Base-by-base conservation (phyloP, 2,329 filamentous ascomycete species). In the Pseudocercospora fuligena region DNA sequence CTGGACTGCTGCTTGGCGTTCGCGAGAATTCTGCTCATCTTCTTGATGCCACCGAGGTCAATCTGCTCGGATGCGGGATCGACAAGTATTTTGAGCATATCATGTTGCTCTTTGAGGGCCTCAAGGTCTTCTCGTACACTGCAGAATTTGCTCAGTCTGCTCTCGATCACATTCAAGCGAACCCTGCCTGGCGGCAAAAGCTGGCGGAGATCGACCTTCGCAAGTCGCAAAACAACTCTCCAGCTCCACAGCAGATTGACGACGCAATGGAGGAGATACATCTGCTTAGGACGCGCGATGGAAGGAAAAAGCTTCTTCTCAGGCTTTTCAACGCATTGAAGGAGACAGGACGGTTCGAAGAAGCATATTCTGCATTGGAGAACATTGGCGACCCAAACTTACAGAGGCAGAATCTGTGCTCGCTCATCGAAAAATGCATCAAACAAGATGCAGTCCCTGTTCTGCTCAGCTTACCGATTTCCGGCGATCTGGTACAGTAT, bases 71-170 rank as follows among this genome's bases (percentile, higher is more conserved):
- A 75, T 87, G 88, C 64, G 95, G 94, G 1, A 84, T 94, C 47
- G 87, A 92, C 5, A 89, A 87, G 69, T 99, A 97, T 80, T 96
- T 96, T 78, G 88, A 90, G 49, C 95, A 99, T 77, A 87, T 98
- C 60, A 87, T 94, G 12, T 85, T 88, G 21, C 84, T 99, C 1
- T 98, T 92, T 75, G 94, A 97, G 77, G 87, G 87, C 72, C 86
- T 88, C 51, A 91, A 90, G 72, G 89, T 90, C 0, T 92, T 92
- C 78, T 91, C 92, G 1, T 92, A 91, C 74, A 92, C 96, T 47
- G 87, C 93, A 5, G 92, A 97, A 71, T 97, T 97, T 82, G 89
- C 92, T 46, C 87, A 88, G 11, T 63, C 72, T 27, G 74, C 74
- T 2, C 60, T 77, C 25, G 54, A 70, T 29, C 61, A 75, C 25